A percentile compares a stretch with the other conserved stretches of the same genome.
Conservation (phyloP, 2,329 filamentous ascomycete genomes). For the Colletotrichum simmondsii region DNA sequence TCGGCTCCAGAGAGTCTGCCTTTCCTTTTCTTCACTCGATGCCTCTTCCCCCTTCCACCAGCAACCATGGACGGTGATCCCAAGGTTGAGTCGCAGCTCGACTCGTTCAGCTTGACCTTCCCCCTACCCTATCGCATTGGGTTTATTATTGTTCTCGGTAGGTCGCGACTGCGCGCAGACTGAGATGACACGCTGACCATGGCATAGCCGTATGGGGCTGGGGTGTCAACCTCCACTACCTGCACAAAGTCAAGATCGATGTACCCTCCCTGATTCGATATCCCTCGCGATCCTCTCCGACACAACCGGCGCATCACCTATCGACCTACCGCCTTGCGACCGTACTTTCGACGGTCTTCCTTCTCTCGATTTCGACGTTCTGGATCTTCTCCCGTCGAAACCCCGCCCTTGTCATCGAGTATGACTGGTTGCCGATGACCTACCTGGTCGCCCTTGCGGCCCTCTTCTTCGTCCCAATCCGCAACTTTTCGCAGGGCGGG, state of each 20-base stretch:
- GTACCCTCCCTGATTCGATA: slow-evolving; percentile 89
- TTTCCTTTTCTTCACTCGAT: slow-evolving; percentile 25
- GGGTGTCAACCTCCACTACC: slow-evolving; percentile 90
- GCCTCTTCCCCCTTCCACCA: slow-evolving; percentile 26
- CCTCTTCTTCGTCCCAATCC: slow-evolving; percentile 79
- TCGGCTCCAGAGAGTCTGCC: slow-evolving; percentile 22
- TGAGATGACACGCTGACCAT: slow-evolving; percentile 17
- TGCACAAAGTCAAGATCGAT: slow-evolving; percentile 84
- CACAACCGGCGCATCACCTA: slow-evolving; percentile 79
- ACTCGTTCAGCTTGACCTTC: slow-evolving; percentile 87
- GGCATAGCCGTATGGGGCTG: slow-evolving; percentile 89
- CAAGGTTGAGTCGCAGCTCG: slow-evolving; percentile 76
- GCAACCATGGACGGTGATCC: slow-evolving; percentile 77
- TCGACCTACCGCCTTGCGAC: slow-evolving; percentile 89
- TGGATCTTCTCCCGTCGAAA: slow-evolving; percentile 83
- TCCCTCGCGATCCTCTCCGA: slow-evolving; percentile 75
- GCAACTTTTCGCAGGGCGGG: slow-evolving; percentile 74
- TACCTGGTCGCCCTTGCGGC: slow-evolving; percentile 80
- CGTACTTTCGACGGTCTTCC: slow-evolving; percentile 78
- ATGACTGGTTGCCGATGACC: slow-evolving; percentile 87
- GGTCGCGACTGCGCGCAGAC: slow-evolving; percentile 37
- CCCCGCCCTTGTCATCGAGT: slow-evolving; percentile 75
- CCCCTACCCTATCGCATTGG: slow-evolving; percentile 92
- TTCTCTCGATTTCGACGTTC: slow-evolving; percentile 80
- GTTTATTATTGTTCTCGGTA: slow-evolving; percentile 86